phyloP scores from a whole-genome alignment of 202 grass and related monocot species.

The Digitaria exilis region DNA sequence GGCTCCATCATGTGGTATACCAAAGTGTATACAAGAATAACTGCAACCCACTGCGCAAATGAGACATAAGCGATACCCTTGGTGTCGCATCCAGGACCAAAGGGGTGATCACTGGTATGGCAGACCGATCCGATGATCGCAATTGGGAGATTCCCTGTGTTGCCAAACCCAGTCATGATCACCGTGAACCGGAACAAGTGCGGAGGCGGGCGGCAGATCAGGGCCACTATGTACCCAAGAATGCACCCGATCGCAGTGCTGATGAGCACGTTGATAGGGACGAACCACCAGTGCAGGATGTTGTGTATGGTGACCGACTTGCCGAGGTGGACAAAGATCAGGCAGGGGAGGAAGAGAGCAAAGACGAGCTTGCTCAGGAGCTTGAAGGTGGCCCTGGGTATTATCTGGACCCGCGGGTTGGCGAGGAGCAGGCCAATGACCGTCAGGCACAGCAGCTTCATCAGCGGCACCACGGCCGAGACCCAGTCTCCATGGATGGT shows the following conservation, averaged over 20 bases:
- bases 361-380: slow-evolving; percentile 88
- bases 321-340: slow-evolving; percentile 82
- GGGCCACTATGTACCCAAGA: slow-evolving; percentile 59
- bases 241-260: slow-evolving; percentile 68
- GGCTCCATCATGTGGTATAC: slow-evolving; percentile 97
- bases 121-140: slow-evolving; percentile 81
- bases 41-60: slow-evolving; percentile 83
- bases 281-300: slow-evolving; percentile 79
- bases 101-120: slow-evolving; percentile 71
- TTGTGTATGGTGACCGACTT: slow-evolving; percentile 65
- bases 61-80: slow-evolving; percentile 78
- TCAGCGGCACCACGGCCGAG: slow-evolving; percentile 66
- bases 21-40: slow-evolving; percentile 83
- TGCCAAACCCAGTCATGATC: slow-evolving; percentile 92
- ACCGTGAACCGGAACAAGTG: slow-evolving; percentile 68
- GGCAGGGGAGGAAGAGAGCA: slow-evolving; percentile 77
- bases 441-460: slow-evolving; percentile 79
- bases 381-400: slow-evolving; percentile 88
- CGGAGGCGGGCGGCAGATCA: slow-evolving; percentile 62
- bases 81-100: slow-evolving; percentile 58
- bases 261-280: slow-evolving; percentile 80
- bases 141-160: slow-evolving; percentile 78
- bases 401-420: slow-evolving; percentile 57
- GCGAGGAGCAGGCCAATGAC: slow-evolving; percentile 66
- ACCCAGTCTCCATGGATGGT: slow-evolving; percentile 60